A percentile compares a stretch with the other conserved stretches of the same genome.
Conservation (phyloP, 2,329 filamentous ascomycete species). For the Colletotrichum incanum region DNA sequence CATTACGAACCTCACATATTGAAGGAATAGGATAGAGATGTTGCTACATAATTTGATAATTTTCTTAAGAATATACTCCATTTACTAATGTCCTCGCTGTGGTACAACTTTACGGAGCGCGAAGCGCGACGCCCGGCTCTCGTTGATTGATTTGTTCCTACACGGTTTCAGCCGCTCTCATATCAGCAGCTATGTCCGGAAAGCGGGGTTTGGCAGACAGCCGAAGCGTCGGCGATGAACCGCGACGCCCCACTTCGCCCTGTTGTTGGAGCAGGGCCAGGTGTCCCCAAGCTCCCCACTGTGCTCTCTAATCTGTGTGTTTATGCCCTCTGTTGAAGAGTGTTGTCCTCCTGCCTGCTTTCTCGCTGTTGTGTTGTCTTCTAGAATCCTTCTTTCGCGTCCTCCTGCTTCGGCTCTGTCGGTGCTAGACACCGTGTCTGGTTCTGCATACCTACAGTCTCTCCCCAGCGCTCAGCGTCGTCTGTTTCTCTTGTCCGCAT, state of each 20-base stretch:
- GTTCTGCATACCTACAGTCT: constrained; percentile 32
- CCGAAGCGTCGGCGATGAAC: constrained; percentile 17
- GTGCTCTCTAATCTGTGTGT: constrained; percentile 17
- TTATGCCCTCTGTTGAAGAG: constrained; percentile 22
- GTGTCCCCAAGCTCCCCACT: constrained; percentile 16
- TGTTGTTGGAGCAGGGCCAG: constrained; percentile 30
- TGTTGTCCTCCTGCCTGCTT: constrained; percentile 3
- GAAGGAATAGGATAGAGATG: too few species aligned
- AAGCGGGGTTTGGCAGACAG: constrained; percentile 7
- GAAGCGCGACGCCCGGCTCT: too few species aligned
- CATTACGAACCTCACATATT: too few species aligned
- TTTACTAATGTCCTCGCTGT: too few species aligned
- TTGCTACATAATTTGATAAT: too few species aligned
- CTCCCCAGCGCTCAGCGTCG: constrained; percentile 22
- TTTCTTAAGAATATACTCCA: too few species aligned
- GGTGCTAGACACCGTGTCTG: constrained; percentile 13
- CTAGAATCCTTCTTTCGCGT: constrained; percentile 9
- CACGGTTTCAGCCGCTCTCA: constrained; percentile 3
- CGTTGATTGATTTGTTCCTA: constrained; percentile 5
- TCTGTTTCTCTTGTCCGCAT: constrained; percentile 26
- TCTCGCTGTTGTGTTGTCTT: neutral
- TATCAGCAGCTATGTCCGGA: constrained; percentile 9
- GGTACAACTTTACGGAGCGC: too few species aligned
- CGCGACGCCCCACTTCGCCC: constrained; percentile 32
- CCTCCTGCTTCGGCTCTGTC: constrained; percentile 20